These are phyloP conservation scores for Diddensiella transvaalensis DNA, from an alignment of 805 yeast species.

Conservation along the genomic window DNA sequence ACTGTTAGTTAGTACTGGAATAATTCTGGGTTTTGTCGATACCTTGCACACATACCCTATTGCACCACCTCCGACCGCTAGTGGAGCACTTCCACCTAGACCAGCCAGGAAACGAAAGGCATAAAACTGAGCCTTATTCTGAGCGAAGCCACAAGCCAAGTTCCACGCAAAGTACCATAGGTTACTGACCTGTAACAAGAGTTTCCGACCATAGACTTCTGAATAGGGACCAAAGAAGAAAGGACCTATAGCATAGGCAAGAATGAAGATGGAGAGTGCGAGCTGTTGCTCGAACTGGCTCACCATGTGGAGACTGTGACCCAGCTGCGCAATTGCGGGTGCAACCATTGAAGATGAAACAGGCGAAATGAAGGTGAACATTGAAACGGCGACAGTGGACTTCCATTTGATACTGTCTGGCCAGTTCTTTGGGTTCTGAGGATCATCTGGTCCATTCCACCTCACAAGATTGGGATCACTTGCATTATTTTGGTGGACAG, in stretches of 20 bases:
- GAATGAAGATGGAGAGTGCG: slow-evolving; percentile 57
- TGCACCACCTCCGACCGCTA: slow-evolving; percentile 1
- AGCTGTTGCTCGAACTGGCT: slow-evolving; percentile 44
- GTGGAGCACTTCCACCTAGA: slow-evolving; percentile 3
- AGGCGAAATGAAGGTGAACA: slow-evolving; percentile 57
- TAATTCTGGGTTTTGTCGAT: not conserved
- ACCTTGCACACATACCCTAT: not conserved
- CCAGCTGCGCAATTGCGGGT: slow-evolving; percentile 53
- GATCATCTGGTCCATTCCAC: slow-evolving; percentile 65
- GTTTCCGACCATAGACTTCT: slow-evolving; percentile 1
- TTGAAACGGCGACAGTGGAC: slow-evolving; percentile 45
- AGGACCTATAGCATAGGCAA: slow-evolving; percentile 60
- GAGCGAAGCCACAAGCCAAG: slow-evolving; percentile 60
- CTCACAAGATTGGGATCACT: slow-evolving; percentile 62
- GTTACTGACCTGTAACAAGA: slow-evolving; percentile 30
- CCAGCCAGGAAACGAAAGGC: slow-evolving; percentile 2
- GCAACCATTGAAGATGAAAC: slow-evolving; percentile 61
- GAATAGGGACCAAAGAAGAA: slow-evolving; percentile 4
- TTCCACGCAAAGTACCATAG: slow-evolving; percentile 23
- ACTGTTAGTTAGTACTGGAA: not conserved
- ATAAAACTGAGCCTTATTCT: slow-evolving; percentile 44
- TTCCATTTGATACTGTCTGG: slow-evolving; percentile 37
- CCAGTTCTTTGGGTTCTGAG: slow-evolving; percentile 64
- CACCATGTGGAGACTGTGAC: slow-evolving; percentile 42
- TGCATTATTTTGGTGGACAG: not conserved